These are phyloP conservation scores for Candida anutae DNA, from an alignment of 1,139 yeast genomes.

Conservation along the genomic window DNA sequence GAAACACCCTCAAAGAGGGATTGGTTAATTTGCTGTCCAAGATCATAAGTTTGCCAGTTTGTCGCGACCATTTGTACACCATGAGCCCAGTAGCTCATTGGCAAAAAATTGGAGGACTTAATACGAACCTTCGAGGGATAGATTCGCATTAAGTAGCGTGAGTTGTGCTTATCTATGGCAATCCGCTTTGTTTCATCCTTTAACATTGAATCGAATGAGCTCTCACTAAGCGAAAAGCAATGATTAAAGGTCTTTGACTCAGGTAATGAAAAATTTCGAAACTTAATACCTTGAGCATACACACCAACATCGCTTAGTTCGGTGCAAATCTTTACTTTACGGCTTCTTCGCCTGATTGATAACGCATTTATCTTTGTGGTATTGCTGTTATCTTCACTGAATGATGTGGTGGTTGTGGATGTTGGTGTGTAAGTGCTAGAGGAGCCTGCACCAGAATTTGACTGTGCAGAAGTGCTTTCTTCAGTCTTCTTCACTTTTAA, in stretches of 20 bases:
- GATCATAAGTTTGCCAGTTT: constrained; percentile 91
- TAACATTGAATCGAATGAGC: constrained; percentile 52
- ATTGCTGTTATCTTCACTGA: constrained; percentile 37
- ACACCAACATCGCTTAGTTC: constrained; percentile 58
- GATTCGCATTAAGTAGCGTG: constrained; percentile 66
- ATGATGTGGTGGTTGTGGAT: constrained; percentile 24
- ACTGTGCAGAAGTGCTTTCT: not conserved
- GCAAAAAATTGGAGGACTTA: constrained; percentile 73
- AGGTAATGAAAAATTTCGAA: constrained; percentile 75
- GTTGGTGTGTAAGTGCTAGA: constrained; percentile 3
- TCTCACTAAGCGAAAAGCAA: constrained; percentile 81
- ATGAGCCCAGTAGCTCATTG: constrained; percentile 68
- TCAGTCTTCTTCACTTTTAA: constrained; percentile 65
- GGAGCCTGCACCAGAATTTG: not conserved
- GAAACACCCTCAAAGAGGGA: constrained; percentile 63
- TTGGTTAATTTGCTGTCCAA: constrained; percentile 85
- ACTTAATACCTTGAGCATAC: constrained; percentile 66
- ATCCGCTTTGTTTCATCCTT: constrained; percentile 49
- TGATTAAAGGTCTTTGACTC: constrained; percentile 78
- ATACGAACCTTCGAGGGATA: constrained; percentile 80
- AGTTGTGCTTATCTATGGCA: constrained; percentile 68
- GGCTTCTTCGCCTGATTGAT: constrained; percentile 16
- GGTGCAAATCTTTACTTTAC: constrained; percentile 21
- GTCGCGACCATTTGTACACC: constrained; percentile 96
- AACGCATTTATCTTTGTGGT: constrained; percentile 11